Base-by-base conservation (phyloP, 1,284 basidiomycete genomes). In the Ustilago xerochloae region DNA sequence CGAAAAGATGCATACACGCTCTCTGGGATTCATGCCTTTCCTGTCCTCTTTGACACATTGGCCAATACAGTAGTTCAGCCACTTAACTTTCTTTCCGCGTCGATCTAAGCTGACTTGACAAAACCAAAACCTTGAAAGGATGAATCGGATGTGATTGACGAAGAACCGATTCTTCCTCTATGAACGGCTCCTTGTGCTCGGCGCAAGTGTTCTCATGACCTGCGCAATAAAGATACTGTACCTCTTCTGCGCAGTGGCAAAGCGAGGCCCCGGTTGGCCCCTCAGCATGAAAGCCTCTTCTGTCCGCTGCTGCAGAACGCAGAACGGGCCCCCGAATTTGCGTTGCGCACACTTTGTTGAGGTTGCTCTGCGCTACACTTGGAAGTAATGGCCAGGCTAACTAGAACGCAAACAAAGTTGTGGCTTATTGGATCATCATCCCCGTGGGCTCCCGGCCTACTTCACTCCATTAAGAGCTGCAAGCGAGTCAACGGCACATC, bases 271-370 rank as follows among this genome's bases (percentile, higher is more conserved):
- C 49, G 49, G 32, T 39, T 51, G 28, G 49, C 30, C 33, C 41
- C 50, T 53, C 33, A 38, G 58, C 58, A 52, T 60, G 58, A 60
- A 41, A 39, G 50, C 50, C 13, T 29, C n/a, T 30, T 47, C 41
- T 43, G 22, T 15, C 9, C 29, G 41, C 41, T 36, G 18, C 18
- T 35, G 29, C 56, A 50, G 28, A 45, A 33, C 20, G 57, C n/a
- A n/a, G n/a, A n/a, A n/a, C n/a, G 41, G 35, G 30, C 50, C 50
- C 51, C 35, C 15, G 6, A 5, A 13, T 16, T 38, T n/a, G n/a
- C n/a, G n/a, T n/a, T n/a, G n/a, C n/a, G n/a, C n/a, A n/a, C n/a
- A n/a, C n/a, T n/a, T n/a, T n/a, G n/a, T n/a, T n/a, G n/a, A n/a
- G n/a, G n/a, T n/a, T n/a, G n/a, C n/a, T n/a, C n/a, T n/a, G n/a